Base-by-base conservation (phyloP, 2,329 filamentous ascomycete genomes). In the Stromatinia cepivora region DNA sequence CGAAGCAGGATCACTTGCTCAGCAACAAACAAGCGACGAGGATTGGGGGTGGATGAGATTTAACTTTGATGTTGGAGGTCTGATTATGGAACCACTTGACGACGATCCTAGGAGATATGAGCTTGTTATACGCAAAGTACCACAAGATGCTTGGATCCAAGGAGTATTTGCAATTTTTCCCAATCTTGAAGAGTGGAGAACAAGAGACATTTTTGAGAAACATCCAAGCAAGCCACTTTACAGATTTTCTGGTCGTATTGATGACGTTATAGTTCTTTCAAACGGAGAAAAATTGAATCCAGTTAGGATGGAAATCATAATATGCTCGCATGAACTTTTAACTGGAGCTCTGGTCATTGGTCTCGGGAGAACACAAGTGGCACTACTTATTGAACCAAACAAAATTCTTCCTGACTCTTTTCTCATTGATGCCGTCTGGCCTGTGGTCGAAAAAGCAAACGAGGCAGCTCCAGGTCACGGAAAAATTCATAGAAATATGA, bases 281-380 rank as follows among this genome's bases (percentile, higher is more conserved):
- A 82, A 80, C 63, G 82, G 82, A 5, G 81, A 82, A 66, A 84
- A 83, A 70, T 77, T 82, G 50, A 82, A 83, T 53, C 82, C 82
- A 0, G 71, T 80, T 1, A 78, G 77, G 0, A 62, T 62, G 58
- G 58, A 62, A 25, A 17, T 28, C n/a, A 42, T 46, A 22, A 28
- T 62, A 25, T 17, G 22, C 15, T 13, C 58, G 4, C 22, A 42
- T 48, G 9, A 36, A 42, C 20, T n/a, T 48, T 22, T 62, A 10
- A 46, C 25, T 15, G 58, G 39, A 28, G 58, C 58, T 25, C 28
- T 62, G 3, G 58, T 62, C 34, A 20, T 62, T 46, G 58, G 58
- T 28, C 20, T n/a, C 9, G 25, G 58, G 25, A 36, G 42, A 20
- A 36, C 58, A 25, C 58, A 62, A 28, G 58, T 46, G 4, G 39